Evolutionary conservation across 1,284 basidiomycete species (phyloP).

Genomic region (Cryptococcus sp.): DNA sequence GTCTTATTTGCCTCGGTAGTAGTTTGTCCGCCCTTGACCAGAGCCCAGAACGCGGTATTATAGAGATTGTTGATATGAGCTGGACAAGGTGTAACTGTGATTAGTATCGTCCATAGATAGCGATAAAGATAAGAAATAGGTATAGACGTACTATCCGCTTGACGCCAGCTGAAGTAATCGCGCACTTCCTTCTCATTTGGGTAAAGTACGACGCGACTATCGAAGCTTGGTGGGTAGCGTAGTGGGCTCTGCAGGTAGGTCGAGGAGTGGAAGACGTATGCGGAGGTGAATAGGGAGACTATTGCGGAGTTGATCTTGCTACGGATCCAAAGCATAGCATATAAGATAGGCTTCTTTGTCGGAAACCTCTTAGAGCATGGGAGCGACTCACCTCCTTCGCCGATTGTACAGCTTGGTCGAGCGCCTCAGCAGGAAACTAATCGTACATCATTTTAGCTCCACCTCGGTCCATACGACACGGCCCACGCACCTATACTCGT

Average conservation of each 20-base stretch:
- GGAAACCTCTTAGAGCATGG: no score
- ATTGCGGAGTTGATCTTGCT: slow-evolving; percentile 87
- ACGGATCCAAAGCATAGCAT: background rate
- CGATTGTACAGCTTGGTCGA: slow-evolving; percentile 78
- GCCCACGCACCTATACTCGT: slow-evolving; percentile 83
- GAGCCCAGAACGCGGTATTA: slow-evolving; percentile 94
- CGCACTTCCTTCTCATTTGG: slow-evolving; percentile 70
- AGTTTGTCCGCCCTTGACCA: slow-evolving; percentile 76
- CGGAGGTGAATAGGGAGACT: slow-evolving; percentile 88
- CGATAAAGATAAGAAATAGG: background rate
- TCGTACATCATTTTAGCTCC: background rate
- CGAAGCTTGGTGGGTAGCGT: slow-evolving; percentile 84
- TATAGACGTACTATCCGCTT: slow-evolving; percentile 78
- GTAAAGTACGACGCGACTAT: slow-evolving; percentile 85
- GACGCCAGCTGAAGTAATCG: slow-evolving; percentile 95
- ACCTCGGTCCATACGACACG: background rate
- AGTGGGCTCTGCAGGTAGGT: slow-evolving; percentile 71
- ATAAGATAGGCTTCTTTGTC: no score
- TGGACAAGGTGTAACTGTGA: slow-evolving; percentile 54
- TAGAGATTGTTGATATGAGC: slow-evolving; percentile 98
- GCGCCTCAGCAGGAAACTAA: slow-evolving; percentile 81
- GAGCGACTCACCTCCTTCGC: slow-evolving; percentile 60
- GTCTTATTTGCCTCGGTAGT: slow-evolving; percentile 79
- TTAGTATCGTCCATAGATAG: background rate
- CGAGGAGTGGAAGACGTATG: slow-evolving; percentile 85